Conservation (phyloP, 2,329 filamentous ascomycete species). For the Claviceps sorghi region DNA sequence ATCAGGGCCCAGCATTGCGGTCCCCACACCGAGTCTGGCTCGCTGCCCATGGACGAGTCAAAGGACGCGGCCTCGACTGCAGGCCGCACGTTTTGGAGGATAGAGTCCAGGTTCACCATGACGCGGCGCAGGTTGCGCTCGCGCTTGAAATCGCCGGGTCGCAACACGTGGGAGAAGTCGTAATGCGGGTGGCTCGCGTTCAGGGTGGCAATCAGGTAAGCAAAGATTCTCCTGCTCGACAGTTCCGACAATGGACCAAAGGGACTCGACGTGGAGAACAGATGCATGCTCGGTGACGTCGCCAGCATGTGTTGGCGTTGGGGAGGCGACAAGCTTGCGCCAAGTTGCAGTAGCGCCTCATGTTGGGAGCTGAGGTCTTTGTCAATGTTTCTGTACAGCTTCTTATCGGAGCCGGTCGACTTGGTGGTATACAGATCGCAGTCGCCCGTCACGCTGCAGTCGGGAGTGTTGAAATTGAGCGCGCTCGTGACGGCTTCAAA, state of each 20-base stretch:
- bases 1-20: slow-evolving; percentile 84
- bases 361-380: slow-evolving; percentile 82
- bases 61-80: slow-evolving; percentile 32
- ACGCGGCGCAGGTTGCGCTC: slow-evolving; percentile 68
- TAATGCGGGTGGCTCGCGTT: slow-evolving; percentile 88
- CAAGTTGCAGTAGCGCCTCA: slow-evolving; percentile 71
- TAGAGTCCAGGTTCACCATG: slow-evolving; percentile 78
- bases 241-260: slow-evolving; percentile 84
- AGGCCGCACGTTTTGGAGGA: slow-evolving; percentile 72
- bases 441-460: slow-evolving; percentile 80
- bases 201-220: slow-evolving; percentile 88
- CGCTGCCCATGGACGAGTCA: slow-evolving; percentile 25
- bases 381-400: slow-evolving; percentile 91
- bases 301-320: slow-evolving; percentile 56
- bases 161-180: slow-evolving; percentile 85
- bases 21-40: slow-evolving; percentile 57
- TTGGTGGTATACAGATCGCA: slow-evolving; percentile 98
- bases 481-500: slow-evolving; percentile 86
- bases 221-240: slow-evolving; percentile 80
- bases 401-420: slow-evolving; percentile 88
- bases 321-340: slow-evolving; percentile 74
- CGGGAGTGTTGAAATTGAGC: slow-evolving; percentile 88
- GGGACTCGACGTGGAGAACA: slow-evolving; percentile 69
- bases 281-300: slow-evolving; percentile 43
- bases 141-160: slow-evolving; percentile 77